Conservation (phyloP, 352 stramenopile species). For the Globisporangium polare region DNA sequence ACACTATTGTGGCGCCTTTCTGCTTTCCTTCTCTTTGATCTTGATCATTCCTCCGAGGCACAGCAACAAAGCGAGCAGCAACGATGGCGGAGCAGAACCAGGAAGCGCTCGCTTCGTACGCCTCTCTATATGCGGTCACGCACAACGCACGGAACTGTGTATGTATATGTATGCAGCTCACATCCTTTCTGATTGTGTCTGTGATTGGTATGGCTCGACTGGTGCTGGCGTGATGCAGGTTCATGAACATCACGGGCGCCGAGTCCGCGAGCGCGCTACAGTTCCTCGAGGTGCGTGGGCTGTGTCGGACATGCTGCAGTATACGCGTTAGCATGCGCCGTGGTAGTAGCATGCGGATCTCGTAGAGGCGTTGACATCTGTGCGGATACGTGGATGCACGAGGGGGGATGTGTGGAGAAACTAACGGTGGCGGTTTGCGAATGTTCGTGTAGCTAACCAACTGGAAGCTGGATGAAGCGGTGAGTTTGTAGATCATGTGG, state of each 20-base stretch:
- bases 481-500: conserved; percentile 20
- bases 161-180: not conserved
- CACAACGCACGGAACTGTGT: not conserved
- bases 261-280: conserved; percentile 60
- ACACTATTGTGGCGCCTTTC: too few species aligned
- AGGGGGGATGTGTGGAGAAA: not conserved
- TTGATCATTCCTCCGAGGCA: not conserved
- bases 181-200: not conserved
- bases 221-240: conserved; percentile 29
- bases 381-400: not conserved
- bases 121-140: not conserved
- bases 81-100: conserved; percentile 25
- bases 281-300: conserved; percentile 54
- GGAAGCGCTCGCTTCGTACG: conserved; percentile 46
- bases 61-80: not conserved
- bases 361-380: not conserved
- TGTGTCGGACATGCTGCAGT: not conserved
- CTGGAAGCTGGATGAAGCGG: conserved; percentile 69
- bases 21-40: too few species aligned
- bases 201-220: not conserved
- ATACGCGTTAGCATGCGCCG: not conserved
- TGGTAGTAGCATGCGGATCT: too few species aligned
- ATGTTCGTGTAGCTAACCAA: conserved; percentile 51
- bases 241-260: conserved; percentile 84
- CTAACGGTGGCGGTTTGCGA: conserved; percentile 8